These are phyloP conservation scores for Chenopodium berlandieri DNA, from an alignment of 148 eudicot genomes.

Conservation along the genomic window DNA sequence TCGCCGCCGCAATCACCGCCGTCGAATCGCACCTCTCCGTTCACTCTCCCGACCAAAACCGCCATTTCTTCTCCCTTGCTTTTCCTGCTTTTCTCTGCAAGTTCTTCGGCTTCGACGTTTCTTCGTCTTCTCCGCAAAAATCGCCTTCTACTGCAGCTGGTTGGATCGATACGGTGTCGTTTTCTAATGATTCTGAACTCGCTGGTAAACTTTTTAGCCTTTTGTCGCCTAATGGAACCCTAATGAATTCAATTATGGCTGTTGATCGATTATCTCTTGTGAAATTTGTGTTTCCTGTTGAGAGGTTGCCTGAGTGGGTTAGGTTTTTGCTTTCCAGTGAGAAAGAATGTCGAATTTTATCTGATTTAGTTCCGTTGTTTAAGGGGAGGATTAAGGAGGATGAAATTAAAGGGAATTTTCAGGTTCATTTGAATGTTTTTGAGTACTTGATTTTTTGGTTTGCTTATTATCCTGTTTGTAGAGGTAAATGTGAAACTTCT, in stretches of 20 bases:
- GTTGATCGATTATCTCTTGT: constrained; percentile 71
- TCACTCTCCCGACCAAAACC: constrained; percentile 70
- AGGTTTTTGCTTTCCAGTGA: constrained; percentile 53
- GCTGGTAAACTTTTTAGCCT: constrained; percentile 47
- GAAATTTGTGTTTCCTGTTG: constrained; percentile 73
- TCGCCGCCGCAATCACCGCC: constrained; percentile 53
- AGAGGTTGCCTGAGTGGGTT: constrained; percentile 87
- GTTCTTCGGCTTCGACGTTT: constrained; percentile 70
- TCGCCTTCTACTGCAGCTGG: constrained; percentile 21
- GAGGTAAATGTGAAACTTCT: constrained; percentile 49
- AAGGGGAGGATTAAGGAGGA: constrained; percentile 55
- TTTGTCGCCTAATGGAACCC: constrained; percentile 60
- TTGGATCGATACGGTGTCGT: constrained; percentile 57
- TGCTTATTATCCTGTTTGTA: constrained; percentile 90
- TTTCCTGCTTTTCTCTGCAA: constrained; percentile 79
- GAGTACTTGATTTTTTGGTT: constrained; percentile 94
- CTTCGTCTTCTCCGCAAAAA: constrained; percentile 35
- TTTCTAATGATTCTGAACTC: constrained; percentile 41
- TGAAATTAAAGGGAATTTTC: constrained; percentile 44
- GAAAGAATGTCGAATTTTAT: constrained; percentile 44
- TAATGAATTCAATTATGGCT: constrained; percentile 58
- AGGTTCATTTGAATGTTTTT: constrained; percentile 80
- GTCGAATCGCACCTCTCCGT: constrained; percentile 55
- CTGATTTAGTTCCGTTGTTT: constrained; percentile 65
- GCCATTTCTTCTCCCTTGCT: constrained; percentile 83